Evolutionary conservation across 2,329 filamentous ascomycete species (phyloP).

Genomic region (Lojkania enalia): DNA sequence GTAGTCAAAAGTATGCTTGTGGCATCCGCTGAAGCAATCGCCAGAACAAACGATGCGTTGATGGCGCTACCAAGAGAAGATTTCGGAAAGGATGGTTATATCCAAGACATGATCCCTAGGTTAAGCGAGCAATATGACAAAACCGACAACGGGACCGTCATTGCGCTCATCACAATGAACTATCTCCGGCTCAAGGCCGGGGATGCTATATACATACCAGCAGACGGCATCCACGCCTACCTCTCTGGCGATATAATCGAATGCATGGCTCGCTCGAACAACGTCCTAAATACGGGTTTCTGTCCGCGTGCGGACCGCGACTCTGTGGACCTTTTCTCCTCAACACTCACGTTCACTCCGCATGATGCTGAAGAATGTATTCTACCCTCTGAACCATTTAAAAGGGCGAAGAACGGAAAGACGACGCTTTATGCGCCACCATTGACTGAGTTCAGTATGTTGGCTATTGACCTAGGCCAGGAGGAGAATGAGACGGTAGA

Average conservation of each 20-base stretch:
- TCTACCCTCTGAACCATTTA: slow-evolving; percentile 55
- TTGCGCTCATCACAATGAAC: slow-evolving; percentile 75
- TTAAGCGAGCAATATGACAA: slow-evolving; percentile 66
- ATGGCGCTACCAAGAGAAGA: slow-evolving; percentile 51
- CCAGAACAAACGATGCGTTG: slow-evolving; percentile 57
- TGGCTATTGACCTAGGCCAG: slow-evolving; percentile 59
- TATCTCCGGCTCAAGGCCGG: slow-evolving; percentile 67
- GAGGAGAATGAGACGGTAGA: slow-evolving; percentile 63
- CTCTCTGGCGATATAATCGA: slow-evolving; percentile 74
- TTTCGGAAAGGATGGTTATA: slow-evolving; percentile 60
- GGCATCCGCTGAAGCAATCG: slow-evolving; percentile 57
- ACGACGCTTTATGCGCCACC: slow-evolving; percentile 68
- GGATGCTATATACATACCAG: slow-evolving; percentile 70
- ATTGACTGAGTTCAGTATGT: slow-evolving; percentile 72
- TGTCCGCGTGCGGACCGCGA: slow-evolving; percentile 68
- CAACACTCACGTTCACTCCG: slow-evolving; percentile 65
- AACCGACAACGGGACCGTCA: slow-evolving; percentile 67
- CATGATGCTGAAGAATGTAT: slow-evolving; percentile 61
- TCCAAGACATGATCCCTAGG: slow-evolving; percentile 66
- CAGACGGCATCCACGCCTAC: slow-evolving; percentile 75
- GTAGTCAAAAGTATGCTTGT: slow-evolving; percentile 60
- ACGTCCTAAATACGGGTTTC: slow-evolving; percentile 75
- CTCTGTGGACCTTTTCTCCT: slow-evolving; percentile 65
- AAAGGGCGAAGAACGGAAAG: slow-evolving; percentile 60
- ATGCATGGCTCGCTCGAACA: slow-evolving; percentile 76